phyloP scores from a whole-genome alignment of 345 rosid genomes.

The Murraya paniculata region DNA sequence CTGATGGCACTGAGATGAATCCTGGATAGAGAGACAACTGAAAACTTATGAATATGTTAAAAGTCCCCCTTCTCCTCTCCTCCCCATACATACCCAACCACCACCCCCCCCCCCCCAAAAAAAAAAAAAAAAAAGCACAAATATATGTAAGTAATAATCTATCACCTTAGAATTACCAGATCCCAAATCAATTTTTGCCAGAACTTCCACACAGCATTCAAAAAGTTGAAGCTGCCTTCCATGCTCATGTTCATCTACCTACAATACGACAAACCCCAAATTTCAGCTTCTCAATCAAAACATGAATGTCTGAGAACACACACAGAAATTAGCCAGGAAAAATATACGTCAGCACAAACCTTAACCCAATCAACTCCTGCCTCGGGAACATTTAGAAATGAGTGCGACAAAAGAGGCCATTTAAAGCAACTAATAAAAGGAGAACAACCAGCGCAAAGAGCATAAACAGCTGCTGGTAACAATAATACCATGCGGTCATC shows the following conservation, averaged over 20 bases:
- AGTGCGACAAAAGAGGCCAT: constrained; percentile 30
- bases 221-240: constrained; percentile 46
- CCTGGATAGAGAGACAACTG: constrained; percentile 36
- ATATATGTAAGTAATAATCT: neutral
- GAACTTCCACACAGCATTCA: constrained; percentile 79
- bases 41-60: constrained; percentile 8
- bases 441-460: constrained; percentile 65
- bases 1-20: constrained; percentile 39
- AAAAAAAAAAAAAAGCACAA: neutral
- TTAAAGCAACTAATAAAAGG: constrained; percentile 39
- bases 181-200: constrained; percentile 44
- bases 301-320: constrained; percentile 18
- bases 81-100: too few species aligned
- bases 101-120: too few species aligned
- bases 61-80: too few species aligned
- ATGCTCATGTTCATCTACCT: constrained; percentile 52
- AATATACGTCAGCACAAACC: constrained; percentile 35
- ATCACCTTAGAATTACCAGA: constrained; percentile 43
- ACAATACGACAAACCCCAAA: constrained; percentile 32
- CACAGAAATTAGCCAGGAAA: neutral
- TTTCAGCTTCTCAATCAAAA: constrained; percentile 18
- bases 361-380: constrained; percentile 42
- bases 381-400: constrained; percentile 39
- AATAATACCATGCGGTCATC: constrained; percentile 51
- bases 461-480: constrained; percentile 78